Conservation (phyloP, 108 stramenopile species). For the Stephanodiscus minutulus region DNA sequence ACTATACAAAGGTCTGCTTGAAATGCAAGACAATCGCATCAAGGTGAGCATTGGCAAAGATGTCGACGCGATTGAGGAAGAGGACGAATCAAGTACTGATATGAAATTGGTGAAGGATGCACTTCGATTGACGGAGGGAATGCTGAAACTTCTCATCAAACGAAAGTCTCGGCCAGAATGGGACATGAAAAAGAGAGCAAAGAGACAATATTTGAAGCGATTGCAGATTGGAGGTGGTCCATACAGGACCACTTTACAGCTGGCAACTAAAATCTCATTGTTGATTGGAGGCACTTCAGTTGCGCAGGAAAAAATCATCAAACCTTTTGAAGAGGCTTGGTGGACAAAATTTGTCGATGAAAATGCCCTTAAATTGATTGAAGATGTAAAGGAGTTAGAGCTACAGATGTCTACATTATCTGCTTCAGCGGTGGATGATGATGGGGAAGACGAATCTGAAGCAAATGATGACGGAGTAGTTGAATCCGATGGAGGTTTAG, state of each 20-base stretch:
- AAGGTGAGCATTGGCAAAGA: conserved; percentile 15
- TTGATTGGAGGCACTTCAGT: conserved; percentile 24
- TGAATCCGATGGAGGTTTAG: conserved; percentile 8
- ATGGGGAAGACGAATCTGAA: conserved; percentile 13
- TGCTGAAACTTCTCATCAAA: conserved; percentile 35
- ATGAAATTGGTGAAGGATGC: conserved; percentile 17
- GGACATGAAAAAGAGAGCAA: conserved; percentile 55
- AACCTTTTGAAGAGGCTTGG: conserved; percentile 38
- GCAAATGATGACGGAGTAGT: conserved; percentile 7
- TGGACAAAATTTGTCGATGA: conserved; percentile 38
- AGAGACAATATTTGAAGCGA: conserved; percentile 28
- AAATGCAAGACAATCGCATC: conserved; percentile 33
- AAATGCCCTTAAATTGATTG: conserved; percentile 20
- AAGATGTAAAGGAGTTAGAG: conserved; percentile 22
- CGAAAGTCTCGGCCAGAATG: conserved; percentile 41
- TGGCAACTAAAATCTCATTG: conserved; percentile 40
- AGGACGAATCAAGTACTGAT: conserved; percentile 15
- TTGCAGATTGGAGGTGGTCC: conserved; percentile 44
- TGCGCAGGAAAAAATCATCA: conserved; percentile 21
- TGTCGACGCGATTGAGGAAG: conserved; percentile 5
- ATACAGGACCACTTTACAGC: conserved; percentile 23
- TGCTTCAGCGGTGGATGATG: conserved; percentile 15
- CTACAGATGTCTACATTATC: conserved; percentile 10
- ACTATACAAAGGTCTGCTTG: conserved; percentile 21
- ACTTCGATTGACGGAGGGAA: conserved; percentile 12